Percentiles rank a stretch among this genome's conserved stretches.
Evolutionary conservation across 2,329 filamentous ascomycete species (phyloP).

Genomic region (Ploettnerulaceae sp.): DNA sequence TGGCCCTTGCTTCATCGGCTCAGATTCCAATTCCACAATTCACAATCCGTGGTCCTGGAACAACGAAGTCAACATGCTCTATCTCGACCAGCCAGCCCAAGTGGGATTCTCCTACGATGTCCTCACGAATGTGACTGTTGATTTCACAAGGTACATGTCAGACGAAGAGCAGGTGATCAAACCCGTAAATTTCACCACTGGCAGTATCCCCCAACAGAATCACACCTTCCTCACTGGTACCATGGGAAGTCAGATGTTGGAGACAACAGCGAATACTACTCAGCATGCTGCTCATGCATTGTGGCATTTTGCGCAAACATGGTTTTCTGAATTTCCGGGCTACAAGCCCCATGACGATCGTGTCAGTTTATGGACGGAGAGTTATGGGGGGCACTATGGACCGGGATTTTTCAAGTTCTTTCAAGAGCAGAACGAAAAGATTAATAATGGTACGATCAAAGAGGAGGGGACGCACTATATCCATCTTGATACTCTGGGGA

Average conservation of each 20-base stretch:
- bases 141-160: slow-evolving; percentile 20
- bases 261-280: too few species aligned
- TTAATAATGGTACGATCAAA: slow-evolving; percentile 42
- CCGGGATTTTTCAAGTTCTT: slow-evolving; percentile 53
- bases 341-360: slow-evolving; percentile 22
- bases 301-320: slow-evolving; percentile 50
- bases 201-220: too few species aligned
- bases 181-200: slow-evolving; percentile 2
- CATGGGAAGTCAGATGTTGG: too few species aligned
- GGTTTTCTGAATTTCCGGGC: slow-evolving; percentile 49
- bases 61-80: slow-evolving; percentile 47
- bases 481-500: slow-evolving; percentile 56
- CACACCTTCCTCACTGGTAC: too few species aligned
- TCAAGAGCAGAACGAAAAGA: slow-evolving; percentile 55
- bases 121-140: slow-evolving; percentile 22
- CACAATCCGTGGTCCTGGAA: slow-evolving; percentile 59
- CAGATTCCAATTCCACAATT: slow-evolving; percentile 25
- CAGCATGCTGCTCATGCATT: too few species aligned
- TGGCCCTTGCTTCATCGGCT: slow-evolving; percentile 39
- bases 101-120: slow-evolving; percentile 62
- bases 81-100: slow-evolving; percentile 57
- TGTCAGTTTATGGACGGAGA: slow-evolving; percentile 57
- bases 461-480: slow-evolving; percentile 49
- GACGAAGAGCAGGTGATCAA: too few species aligned
- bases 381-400: slow-evolving; percentile 60